Conservation (phyloP, 2,329 filamentous ascomycete genomes). For the Magnaporthiopsis poae region DNA sequence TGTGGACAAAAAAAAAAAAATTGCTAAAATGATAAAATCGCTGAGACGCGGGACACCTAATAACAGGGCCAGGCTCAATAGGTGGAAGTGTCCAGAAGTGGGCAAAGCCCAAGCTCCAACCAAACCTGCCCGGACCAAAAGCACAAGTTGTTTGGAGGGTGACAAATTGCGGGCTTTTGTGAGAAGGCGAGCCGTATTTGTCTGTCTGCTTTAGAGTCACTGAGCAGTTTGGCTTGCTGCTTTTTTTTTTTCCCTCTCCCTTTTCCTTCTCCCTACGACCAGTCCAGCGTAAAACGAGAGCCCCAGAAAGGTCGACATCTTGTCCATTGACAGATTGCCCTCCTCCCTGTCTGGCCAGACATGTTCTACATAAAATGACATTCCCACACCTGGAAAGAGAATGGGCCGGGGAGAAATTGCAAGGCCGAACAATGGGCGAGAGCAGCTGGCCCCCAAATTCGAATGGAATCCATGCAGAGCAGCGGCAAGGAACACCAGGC, state of each 20-base stretch:
- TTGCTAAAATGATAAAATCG: neutral
- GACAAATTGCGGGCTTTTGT: neutral
- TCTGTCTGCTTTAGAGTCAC: neutral
- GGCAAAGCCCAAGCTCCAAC: neutral
- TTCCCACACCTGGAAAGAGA: neutral
- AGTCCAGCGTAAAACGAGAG: no score
- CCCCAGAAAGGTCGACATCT: no score
- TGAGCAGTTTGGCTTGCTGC: no score
- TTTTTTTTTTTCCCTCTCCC: neutral
- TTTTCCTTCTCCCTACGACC: neutral
- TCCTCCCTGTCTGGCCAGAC: neutral
- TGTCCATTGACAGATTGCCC: neutral
- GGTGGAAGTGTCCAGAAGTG: neutral
- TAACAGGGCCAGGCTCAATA: neutral
- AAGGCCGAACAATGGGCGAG: neutral
- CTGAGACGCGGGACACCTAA: conserved; percentile 2
- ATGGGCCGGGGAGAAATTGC: neutral
- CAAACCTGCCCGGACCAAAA: neutral
- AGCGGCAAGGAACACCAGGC: neutral
- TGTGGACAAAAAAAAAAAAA: neutral
- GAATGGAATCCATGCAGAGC: neutral
- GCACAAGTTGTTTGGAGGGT: neutral
- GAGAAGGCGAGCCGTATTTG: neutral
- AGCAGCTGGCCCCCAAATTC: neutral
- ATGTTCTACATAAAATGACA: neutral